Percentiles rank a stretch among this genome's conserved stretches.
Evolutionary conservation across 2,329 filamentous ascomycete genomes (phyloP).

Genomic region (Alternaria sp.): DNA sequence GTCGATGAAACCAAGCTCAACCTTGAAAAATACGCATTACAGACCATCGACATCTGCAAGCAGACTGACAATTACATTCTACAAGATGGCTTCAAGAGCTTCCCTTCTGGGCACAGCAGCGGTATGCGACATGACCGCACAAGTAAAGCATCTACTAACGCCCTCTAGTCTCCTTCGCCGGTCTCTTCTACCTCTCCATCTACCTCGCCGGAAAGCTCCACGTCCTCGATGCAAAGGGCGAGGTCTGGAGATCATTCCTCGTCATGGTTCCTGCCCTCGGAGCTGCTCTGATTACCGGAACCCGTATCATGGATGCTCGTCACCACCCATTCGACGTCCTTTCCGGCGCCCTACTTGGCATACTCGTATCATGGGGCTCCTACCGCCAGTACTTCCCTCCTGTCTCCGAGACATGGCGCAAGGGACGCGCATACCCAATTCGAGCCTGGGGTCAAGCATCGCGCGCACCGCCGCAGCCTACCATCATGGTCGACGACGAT

Average conservation of each 20-base stretch:
- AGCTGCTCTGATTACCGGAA: conserved; percentile 62
- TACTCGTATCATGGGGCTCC: conserved; percentile 58
- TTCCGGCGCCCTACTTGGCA: conserved; percentile 60
- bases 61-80: conserved; percentile 58
- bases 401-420: conserved; percentile 61
- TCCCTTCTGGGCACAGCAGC: conserved; percentile 64
- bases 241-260: conserved; percentile 65
- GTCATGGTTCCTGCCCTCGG: conserved; percentile 61
- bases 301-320: conserved; percentile 66
- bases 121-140: conserved; percentile 45
- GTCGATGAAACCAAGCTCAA: conserved; percentile 15
- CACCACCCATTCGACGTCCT: conserved; percentile 68
- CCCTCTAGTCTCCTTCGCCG: conserved; percentile 60
- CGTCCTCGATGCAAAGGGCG: conserved; percentile 64
- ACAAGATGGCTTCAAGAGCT: conserved; percentile 66
- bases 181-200: conserved; percentile 65
- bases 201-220: conserved; percentile 67
- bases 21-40: conserved; percentile 13
- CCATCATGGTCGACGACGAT: conserved; percentile 38
- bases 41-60: conserved; percentile 55
- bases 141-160: conserved; percentile 18
- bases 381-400: conserved; percentile 68
- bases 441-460: conserved; percentile 59
- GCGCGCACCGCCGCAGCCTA: conserved; percentile 42
- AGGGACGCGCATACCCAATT: conserved; percentile 65